Conservation (phyloP, 352 stramenopile genomes). For the Phytophthora vignae region DNA sequence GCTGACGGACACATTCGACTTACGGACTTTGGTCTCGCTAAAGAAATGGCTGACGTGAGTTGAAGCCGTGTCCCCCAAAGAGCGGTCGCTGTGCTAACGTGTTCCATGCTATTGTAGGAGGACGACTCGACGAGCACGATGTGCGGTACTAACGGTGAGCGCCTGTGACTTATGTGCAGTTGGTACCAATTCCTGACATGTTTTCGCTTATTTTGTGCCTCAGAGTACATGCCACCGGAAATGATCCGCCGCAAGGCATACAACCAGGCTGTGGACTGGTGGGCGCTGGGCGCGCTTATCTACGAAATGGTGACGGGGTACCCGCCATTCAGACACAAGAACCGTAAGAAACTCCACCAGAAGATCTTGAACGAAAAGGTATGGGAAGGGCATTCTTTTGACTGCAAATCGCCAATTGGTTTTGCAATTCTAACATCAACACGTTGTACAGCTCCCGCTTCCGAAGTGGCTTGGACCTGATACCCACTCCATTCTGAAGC, state of each 20-base stretch:
- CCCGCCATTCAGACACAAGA: conserved; percentile 83
- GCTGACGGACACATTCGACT: conserved; percentile 84
- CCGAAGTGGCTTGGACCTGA: conserved; percentile 85
- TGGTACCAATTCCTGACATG: background rate
- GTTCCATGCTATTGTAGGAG: conserved; percentile 45
- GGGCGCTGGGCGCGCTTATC: conserved; percentile 83
- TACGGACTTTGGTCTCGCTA: conserved; percentile 88
- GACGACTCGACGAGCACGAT: conserved; percentile 83
- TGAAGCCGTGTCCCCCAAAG: conserved; percentile 1
- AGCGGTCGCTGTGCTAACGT: conserved; percentile 15
- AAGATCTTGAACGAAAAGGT: conserved; percentile 91
- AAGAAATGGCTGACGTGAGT: conserved; percentile 76
- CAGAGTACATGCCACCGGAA: conserved; percentile 90
- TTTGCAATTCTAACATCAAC: conserved; percentile 13
- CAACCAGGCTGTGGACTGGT: conserved; percentile 90
- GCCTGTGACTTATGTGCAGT: background rate
- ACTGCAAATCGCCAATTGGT: background rate
- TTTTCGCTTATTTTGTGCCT: conserved; percentile 3
- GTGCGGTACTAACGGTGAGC: conserved; percentile 80
- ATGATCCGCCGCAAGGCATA: conserved; percentile 89
- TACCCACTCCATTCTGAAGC: conserved; percentile 96
- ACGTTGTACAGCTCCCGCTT: conserved; percentile 51
- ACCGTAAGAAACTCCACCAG: conserved; percentile 87
- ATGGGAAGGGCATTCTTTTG: conserved; percentile 2
- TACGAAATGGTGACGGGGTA: conserved; percentile 91